These are phyloP conservation scores for Fraxinus americana DNA, from an alignment of 257 asterid species.

Conservation along the genomic window DNA sequence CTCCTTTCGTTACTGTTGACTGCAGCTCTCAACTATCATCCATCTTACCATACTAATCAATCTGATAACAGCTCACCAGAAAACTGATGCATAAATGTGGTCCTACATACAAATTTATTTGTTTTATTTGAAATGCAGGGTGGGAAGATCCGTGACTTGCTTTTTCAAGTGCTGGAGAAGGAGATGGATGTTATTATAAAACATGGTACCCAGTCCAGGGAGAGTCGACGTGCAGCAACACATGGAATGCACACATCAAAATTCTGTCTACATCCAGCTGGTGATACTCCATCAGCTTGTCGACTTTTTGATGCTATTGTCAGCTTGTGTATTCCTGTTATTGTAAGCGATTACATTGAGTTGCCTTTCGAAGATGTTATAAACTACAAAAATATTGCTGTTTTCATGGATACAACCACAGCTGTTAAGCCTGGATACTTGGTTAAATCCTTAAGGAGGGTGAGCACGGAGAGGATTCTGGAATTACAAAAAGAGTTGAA, in stretches of 20 bases:
- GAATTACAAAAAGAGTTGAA: conserved; percentile 77
- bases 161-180: conserved; percentile 86
- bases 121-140: conserved; percentile 52
- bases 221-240: conserved; percentile 91
- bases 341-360: conserved; percentile 86
- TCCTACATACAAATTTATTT: conserved; percentile 19
- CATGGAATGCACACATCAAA: conserved; percentile 91
- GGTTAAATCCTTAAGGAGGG: conserved; percentile 68
- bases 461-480: conserved; percentile 55
- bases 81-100: background rate
- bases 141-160: conserved; percentile 87
- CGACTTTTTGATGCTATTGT: conserved; percentile 96
- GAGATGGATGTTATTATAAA: conserved; percentile 79
- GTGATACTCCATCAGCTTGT: conserved; percentile 99
- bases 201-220: conserved; percentile 95
- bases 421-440: conserved; percentile 73
- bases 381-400: conserved; percentile 84
- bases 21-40: too few species aligned
- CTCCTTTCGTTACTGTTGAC: too few species aligned
- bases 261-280: conserved; percentile 98
- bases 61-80: too few species aligned
- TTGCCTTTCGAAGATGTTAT: conserved; percentile 92
- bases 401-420: conserved; percentile 70
- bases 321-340: conserved; percentile 90
- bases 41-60: too few species aligned